Evolutionary conservation across 768 basidiomycete genomes (phyloP), one percentile per base, ranked within the genome.

Genomic region (Rhizopogon vesiculosus): DNA sequence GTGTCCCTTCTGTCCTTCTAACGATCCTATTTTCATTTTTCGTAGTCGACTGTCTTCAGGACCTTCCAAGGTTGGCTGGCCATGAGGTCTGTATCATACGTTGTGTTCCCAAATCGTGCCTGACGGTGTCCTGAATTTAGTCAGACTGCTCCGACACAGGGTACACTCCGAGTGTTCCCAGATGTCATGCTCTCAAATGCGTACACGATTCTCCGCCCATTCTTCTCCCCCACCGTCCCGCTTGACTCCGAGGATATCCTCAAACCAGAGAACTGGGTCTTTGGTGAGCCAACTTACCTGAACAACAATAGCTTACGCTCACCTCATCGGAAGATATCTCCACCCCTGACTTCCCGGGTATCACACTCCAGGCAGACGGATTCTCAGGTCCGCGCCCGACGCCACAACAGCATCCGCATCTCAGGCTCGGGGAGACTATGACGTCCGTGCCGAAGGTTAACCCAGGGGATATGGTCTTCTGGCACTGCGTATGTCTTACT

Each of bases 11-110:
- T 13, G 3, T 29, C 19, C n/a, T 10, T 19, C 13, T 8, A 42
- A 15, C 18, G 15, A 18, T 18, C n/a, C 51, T 29, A 22, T 54
- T n/a, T 25, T 48, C 28, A 56, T 54, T 38, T 56, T 51, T 46
- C 12, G 35, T 15, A 79, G 68, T 75, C 78, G 25, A 81, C 68
- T 53, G 74, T 83, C 7, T 82, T 84, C 63, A 73, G 81, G 53
- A 82, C 84, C 2, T 91, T 85, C 73, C 89, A 90, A 63, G 88
- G 88, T 16, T 91, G 88, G 89, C 66, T 87, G 16, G 77, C 87
- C 1, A 74, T 87, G 76, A 85, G 83, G 84, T 86, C 22, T 38
- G 48, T 49, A 38, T 38, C 9, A 25, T 19, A 38, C 13, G 19
- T 22, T 5, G 7, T 18, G 28, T 19, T 18, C 7, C 13, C 3